Percentiles rank a stretch among this genome's conserved stretches.
Evolutionary conservation across 2,329 filamentous ascomycete species (phyloP).

Genomic region (Fusarium sp.): DNA sequence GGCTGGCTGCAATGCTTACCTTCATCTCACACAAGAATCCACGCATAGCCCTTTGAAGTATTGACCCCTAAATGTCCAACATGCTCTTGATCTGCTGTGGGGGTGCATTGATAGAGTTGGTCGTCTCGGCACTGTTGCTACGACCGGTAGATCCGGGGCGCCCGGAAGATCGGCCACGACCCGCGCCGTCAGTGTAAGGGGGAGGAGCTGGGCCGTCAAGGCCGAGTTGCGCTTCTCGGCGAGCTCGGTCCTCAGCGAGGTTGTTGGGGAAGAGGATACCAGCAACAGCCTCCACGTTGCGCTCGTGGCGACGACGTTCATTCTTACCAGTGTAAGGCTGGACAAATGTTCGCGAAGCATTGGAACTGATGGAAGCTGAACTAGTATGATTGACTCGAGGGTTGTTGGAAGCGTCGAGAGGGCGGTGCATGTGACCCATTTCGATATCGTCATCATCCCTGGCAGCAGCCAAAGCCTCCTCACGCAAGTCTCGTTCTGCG

Average conservation of each 20-base stretch:
- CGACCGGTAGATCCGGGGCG: conserved; percentile 54
- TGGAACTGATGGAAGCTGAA: conserved; percentile 43
- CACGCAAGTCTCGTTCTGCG: conserved; percentile 54
- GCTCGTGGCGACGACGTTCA: conserved; percentile 61
- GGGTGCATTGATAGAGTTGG: conserved; percentile 60
- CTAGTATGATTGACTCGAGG: conserved; percentile 52
- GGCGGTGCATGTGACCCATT: conserved; percentile 52
- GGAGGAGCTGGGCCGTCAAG: conserved; percentile 61
- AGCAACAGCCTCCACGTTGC: conserved; percentile 59
- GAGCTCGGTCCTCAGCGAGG: conserved; percentile 50
- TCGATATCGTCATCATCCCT: conserved; percentile 55
- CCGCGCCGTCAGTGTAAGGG: conserved; percentile 52
- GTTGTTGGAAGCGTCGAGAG: conserved; percentile 42
- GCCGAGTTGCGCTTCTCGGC: conserved; percentile 57
- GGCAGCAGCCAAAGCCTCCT: conserved; percentile 52
- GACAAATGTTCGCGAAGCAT: conserved; percentile 26
- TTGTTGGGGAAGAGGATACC: conserved; percentile 64
- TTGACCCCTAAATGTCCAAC: conserved; percentile 63
- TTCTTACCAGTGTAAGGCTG: conserved; percentile 58
- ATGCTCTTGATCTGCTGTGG: conserved; percentile 71
- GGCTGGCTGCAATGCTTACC: conserved; percentile 9
- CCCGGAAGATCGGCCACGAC: conserved; percentile 42
- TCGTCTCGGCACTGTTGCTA: conserved; percentile 62
- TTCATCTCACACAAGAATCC: not conserved
- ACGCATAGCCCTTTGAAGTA: not conserved